Base-by-base conservation (phyloP, 768 basidiomycete genomes). In the Termitomyces sp. region DNA sequence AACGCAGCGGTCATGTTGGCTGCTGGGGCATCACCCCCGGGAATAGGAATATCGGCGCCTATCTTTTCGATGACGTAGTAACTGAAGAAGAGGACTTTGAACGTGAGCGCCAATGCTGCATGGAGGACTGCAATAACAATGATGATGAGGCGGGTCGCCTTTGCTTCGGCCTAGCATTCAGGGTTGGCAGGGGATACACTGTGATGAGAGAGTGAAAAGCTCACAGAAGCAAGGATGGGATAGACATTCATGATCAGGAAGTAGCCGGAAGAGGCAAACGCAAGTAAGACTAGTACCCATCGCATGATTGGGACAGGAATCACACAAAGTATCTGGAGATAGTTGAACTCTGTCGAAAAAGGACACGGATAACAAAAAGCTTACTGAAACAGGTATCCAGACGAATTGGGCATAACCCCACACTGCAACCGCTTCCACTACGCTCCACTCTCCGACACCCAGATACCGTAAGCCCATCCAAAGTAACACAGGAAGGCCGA, bases 221-320 rank as follows among this genome's bases (percentile, higher is more conserved):
- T 30, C 37, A 95, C 94, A 9, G 85, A 81, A 36, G 90, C 85
- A 30, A 98, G 85, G 53, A 97, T 82, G 4, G 96, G 96, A 64
- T 97, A 98, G 46, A 97, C 83, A 66, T 95, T 93, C 24, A 79
- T 78, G 14, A 81, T 78, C 30, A 99, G 79, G 79, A 95, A 98
- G 76, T 84, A 93, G 2, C 94, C 93, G 7, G 96, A 98, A 20
- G 93, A 74, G 1, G 75, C 77, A 63, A 91, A 91, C 0, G 85
- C 95, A 45, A 86, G 47, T 13, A 82, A 82, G 20, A 90, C 86
- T 30, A 97, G 79, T 2, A 79, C 78, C 92, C 93, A 95, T 9
- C 95, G 86, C 8, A 95, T 71, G 27, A 94, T 78, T 2, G 89
- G 82, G 5, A 94, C 79, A 0, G 95, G 93, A 46, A 93, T 88